Evolutionary conservation across 768 basidiomycete genomes (phyloP).

Genomic region (Hypholoma sublateritium): DNA sequence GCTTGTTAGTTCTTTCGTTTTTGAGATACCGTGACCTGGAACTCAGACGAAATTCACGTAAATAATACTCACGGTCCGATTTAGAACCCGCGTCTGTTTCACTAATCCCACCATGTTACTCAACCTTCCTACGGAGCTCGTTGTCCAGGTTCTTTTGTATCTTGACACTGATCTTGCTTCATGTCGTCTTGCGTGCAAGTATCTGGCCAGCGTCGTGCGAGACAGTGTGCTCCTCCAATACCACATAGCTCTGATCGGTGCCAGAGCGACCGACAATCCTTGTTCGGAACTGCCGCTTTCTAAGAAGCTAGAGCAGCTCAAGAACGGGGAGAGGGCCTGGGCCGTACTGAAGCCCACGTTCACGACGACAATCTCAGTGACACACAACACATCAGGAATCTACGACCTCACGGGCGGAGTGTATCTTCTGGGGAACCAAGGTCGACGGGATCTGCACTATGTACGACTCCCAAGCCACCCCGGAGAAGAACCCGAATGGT

Average conservation of each 20-base stretch:
- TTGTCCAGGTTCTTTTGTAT: background rate
- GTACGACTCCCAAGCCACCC: constrained; percentile 28
- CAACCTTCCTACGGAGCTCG: constrained; percentile 5
- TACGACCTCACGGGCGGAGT: constrained; percentile 43
- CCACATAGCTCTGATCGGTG: constrained; percentile 1
- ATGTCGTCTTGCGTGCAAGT: background rate
- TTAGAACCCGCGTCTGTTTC: background rate
- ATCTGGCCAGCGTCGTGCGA: background rate
- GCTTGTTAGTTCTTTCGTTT: too few species aligned
- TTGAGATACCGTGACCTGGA: too few species aligned
- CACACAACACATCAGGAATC: constrained; percentile 32
- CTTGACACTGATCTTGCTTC: background rate
- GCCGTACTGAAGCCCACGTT: constrained; percentile 22
- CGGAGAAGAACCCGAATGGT: constrained; percentile 28
- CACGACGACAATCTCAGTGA: constrained; percentile 17
- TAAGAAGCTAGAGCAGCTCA: constrained; percentile 27
- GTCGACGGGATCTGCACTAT: constrained; percentile 29
- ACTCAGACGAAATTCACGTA: too few species aligned
- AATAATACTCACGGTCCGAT: too few species aligned
- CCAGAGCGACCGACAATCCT: constrained; percentile 25
- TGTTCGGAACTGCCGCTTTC: constrained; percentile 18
- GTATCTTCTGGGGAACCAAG: constrained; percentile 36
- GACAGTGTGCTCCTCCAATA: constrained; percentile 3
- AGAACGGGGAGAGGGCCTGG: constrained; percentile 32
- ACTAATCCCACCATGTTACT: constrained; percentile 2